These are phyloP conservation scores for Eutrema salsugineum DNA, from an alignment of 441 rosid species.

Conservation along the genomic window DNA sequence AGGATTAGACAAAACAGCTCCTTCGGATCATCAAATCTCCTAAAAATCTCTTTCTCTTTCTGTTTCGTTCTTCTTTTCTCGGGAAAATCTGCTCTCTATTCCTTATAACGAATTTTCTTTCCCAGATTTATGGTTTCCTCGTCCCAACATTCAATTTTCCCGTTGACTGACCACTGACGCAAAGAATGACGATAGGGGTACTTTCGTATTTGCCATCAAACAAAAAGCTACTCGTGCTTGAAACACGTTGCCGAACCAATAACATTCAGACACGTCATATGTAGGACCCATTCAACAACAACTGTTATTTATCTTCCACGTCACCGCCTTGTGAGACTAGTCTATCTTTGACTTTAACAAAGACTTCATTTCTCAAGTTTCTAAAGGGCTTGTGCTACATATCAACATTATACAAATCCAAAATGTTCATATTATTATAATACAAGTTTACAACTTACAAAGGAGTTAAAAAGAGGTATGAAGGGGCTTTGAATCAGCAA, in stretches of 20 bases:
- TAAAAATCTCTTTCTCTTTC: neutral
- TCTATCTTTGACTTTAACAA: slow-evolving; percentile 18
- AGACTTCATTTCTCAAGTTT: neutral
- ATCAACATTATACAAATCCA: neutral
- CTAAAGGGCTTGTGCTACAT: neutral
- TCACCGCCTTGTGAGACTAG: slow-evolving; percentile 21
- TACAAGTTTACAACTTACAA: neutral
- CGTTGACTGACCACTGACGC: slow-evolving; percentile 18
- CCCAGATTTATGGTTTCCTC: slow-evolving; percentile 23
- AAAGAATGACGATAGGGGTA: slow-evolving; percentile 15
- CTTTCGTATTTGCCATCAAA: neutral
- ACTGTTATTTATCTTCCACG: neutral
- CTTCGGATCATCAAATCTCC: slow-evolving; percentile 14
- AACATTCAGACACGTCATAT: slow-evolving; percentile 11
- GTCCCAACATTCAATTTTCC: slow-evolving; percentile 9
- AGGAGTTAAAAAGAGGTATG: neutral
- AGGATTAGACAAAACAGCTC: neutral
- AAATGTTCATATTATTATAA: neutral
- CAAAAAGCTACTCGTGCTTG: neutral
- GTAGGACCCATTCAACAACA: slow-evolving; percentile 5
- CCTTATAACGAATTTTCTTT: neutral
- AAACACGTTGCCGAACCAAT: slow-evolving; percentile 22
- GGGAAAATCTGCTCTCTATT: neutral
- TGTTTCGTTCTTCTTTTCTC: neutral
- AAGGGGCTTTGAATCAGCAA: slow-evolving; percentile 33